Percentiles rank a stretch among this genome's conserved stretches.
Conservation (phyloP, 306 rosid genomes). For the Aeschynomene evenia region DNA sequence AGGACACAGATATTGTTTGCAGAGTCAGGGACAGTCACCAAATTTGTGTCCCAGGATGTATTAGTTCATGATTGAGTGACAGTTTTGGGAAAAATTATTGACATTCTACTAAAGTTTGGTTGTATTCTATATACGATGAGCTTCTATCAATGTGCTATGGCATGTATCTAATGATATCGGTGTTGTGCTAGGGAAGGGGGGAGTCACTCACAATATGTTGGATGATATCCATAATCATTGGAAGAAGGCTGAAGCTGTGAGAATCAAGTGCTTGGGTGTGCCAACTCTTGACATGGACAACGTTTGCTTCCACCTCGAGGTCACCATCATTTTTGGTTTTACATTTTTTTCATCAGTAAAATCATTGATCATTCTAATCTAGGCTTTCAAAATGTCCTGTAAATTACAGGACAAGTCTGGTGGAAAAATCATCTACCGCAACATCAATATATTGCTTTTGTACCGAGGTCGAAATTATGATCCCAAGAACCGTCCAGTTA, state of each 20-base stretch:
- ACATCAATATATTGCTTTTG: constrained; percentile 68
- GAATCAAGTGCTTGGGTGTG: constrained; percentile 94
- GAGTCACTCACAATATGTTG: constrained; percentile 90
- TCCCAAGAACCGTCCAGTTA: constrained; percentile 58
- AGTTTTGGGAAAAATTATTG: no score
- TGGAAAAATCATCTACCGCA: constrained; percentile 64
- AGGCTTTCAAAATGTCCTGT: constrained; percentile 26
- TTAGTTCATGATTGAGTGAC: no score
- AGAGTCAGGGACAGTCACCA: no score
- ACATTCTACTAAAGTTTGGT: no score
- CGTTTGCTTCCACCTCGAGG: constrained; percentile 92
- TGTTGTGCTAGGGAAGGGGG: constrained; percentile 68
- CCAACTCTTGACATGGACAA: constrained; percentile 94
- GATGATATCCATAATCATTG: constrained; percentile 92
- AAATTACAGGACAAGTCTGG: constrained; percentile 76
- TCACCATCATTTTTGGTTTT: constrained; percentile 16
- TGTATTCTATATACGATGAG: not conserved
- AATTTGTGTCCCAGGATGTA: no score
- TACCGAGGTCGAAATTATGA: constrained; percentile 81
- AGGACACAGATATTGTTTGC: no score
- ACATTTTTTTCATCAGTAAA: not conserved
- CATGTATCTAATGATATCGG: constrained; percentile 19
- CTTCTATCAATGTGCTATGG: not conserved
- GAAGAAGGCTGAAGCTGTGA: constrained; percentile 92
- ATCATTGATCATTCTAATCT: constrained; percentile 1